A percentile compares a stretch with the other conserved stretches of the same genome.
Evolutionary conservation across 441 rosid species (phyloP).

Genomic region (Sinapis alba): DNA sequence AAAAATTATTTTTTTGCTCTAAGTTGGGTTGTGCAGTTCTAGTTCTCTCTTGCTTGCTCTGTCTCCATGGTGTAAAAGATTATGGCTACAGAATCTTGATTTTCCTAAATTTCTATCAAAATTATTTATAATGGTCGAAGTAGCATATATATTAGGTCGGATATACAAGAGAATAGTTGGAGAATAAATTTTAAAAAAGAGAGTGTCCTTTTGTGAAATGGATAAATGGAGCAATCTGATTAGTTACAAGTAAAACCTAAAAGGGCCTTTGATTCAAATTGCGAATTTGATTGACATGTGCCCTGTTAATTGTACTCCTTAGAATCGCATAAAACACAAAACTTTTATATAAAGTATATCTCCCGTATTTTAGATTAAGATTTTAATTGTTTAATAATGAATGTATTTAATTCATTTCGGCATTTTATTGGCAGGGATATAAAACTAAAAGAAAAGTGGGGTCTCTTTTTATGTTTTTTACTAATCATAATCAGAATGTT

Average conservation of each 20-base stretch:
- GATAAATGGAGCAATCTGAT: slow-evolving; percentile 38
- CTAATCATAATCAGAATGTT: slow-evolving; percentile 44
- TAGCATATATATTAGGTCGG: slow-evolving; percentile 16
- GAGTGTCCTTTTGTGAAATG: slow-evolving; percentile 32
- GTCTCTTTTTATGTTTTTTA: slow-evolving; percentile 35
- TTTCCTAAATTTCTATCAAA: background rate
- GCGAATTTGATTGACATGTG: slow-evolving; percentile 37
- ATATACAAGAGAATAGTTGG: slow-evolving; percentile 18
- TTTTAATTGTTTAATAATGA: slow-evolving; percentile 4
- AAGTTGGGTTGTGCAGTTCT: background rate
- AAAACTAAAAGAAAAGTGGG: slow-evolving; percentile 21
- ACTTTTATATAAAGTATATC: slow-evolving; percentile 30
- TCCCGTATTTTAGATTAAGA: background rate
- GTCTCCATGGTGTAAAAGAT: background rate
- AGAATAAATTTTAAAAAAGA: slow-evolving; percentile 23
- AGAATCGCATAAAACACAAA: slow-evolving; percentile 26
- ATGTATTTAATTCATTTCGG: slow-evolving; percentile 15
- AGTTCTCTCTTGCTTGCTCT: background rate
- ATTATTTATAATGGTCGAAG: background rate
- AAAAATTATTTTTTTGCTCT: no score
- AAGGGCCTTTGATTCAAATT: slow-evolving; percentile 21
- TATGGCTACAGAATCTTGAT: background rate
- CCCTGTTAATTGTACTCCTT: slow-evolving; percentile 18
- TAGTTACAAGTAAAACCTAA: slow-evolving; percentile 21
- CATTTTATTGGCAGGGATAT: slow-evolving; percentile 14